Conservation (phyloP, 2,329 filamentous ascomycete species). For the Penicillium capsulatum region DNA sequence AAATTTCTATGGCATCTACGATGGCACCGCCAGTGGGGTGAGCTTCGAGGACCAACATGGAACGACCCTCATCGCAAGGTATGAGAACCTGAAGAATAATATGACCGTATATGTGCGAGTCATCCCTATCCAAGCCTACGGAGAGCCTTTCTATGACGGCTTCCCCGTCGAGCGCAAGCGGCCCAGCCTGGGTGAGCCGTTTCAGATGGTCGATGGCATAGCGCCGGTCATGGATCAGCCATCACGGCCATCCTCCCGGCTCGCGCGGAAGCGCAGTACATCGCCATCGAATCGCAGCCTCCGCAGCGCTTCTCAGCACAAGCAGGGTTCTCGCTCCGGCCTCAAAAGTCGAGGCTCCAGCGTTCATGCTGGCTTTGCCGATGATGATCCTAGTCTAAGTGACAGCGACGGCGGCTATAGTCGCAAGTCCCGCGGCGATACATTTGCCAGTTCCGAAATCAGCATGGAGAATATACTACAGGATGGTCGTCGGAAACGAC, state of each 20-base stretch:
- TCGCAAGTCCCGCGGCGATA: constrained; percentile 73
- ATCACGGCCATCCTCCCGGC: constrained; percentile 65
- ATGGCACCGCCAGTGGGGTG: constrained; percentile 73
- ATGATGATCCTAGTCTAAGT: constrained; percentile 77
- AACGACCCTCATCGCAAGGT: constrained; percentile 87
- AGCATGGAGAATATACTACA: constrained; percentile 98
- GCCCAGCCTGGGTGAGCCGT: constrained; percentile 59
- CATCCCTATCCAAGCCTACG: constrained; percentile 56
- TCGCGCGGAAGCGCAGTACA: constrained; percentile 70
- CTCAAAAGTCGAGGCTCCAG: constrained; percentile 65
- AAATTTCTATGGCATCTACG: constrained; percentile 97
- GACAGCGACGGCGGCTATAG: constrained; percentile 79
- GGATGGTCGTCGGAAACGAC: constrained; percentile 88
- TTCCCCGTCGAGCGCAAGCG: constrained; percentile 53
- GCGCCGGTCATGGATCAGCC: constrained; percentile 52
- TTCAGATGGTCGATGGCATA: constrained; percentile 58
- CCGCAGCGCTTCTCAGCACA: constrained; percentile 75
- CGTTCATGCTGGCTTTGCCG: constrained; percentile 55
- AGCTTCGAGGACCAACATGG: constrained; percentile 91
- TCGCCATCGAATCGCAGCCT: constrained; percentile 69
- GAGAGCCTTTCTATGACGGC: constrained; percentile 44
- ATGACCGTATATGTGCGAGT: constrained; percentile 93
- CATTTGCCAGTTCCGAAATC: constrained; percentile 91
- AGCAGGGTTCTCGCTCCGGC: constrained; percentile 61
- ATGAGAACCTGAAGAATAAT: constrained; percentile 90